Evolutionary conservation across 2,329 filamentous ascomycete species (phyloP).

Genomic region (Penicillium sumatraense): DNA sequence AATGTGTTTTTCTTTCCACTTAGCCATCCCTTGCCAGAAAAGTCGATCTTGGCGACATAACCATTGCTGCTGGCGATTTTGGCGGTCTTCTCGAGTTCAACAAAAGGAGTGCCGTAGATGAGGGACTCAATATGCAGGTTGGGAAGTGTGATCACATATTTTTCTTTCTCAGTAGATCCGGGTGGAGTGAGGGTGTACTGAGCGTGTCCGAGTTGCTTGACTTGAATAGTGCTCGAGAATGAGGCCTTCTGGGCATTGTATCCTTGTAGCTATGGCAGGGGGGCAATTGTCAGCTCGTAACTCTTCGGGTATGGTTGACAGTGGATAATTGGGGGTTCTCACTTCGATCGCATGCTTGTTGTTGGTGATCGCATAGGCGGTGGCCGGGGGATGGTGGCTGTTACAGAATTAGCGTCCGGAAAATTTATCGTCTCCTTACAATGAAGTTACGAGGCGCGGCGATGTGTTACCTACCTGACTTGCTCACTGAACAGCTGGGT

Average conservation of each 20-base stretch:
- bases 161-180: constrained; percentile 65
- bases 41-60: constrained; percentile 88
- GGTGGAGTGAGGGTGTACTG: constrained; percentile 68
- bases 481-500: constrained; percentile 92
- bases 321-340: constrained; percentile 25
- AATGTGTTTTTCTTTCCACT: constrained; percentile 96
- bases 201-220: constrained; percentile 93
- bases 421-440: background rate
- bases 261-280: constrained; percentile 61
- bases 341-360: constrained; percentile 74
- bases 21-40: constrained; percentile 91
- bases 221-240: constrained; percentile 89
- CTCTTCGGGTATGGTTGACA: no score
- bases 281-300: background rate
- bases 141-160: constrained; percentile 89
- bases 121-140: constrained; percentile 92
- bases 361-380: constrained; percentile 92
- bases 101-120: constrained; percentile 74
- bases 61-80: constrained; percentile 87
- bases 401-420: constrained; percentile 5
- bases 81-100: constrained; percentile 84
- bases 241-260: constrained; percentile 97
- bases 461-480: constrained; percentile 67
- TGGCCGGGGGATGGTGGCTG: constrained; percentile 89
- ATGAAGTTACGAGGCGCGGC: background rate